Conservation (phyloP, 1,284 basidiomycete genomes). For the Trichosporon sp. region DNA sequence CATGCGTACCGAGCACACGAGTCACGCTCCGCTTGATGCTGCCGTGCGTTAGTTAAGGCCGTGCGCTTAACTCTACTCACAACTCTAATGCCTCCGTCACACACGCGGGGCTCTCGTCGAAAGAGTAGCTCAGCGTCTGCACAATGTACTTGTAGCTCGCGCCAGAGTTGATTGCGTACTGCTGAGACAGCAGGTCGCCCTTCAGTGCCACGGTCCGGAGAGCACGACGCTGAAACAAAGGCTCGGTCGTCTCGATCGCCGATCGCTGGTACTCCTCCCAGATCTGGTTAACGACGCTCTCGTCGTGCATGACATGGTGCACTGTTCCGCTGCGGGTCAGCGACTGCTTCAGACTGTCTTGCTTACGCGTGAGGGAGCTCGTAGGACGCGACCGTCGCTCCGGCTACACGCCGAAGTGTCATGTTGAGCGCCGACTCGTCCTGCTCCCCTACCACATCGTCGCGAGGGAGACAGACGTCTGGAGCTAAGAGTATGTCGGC, state of each 20-base stretch:
- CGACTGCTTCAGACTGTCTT: neutral
- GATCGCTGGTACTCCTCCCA: slow-evolving; percentile 33
- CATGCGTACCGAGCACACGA: slow-evolving; percentile 16
- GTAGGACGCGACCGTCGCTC: slow-evolving; percentile 13
- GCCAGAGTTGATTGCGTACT: slow-evolving; percentile 43
- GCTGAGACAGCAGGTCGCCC: slow-evolving; percentile 34
- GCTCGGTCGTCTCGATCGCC: slow-evolving; percentile 20
- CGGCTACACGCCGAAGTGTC: neutral
- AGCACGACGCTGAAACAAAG: slow-evolving; percentile 35
- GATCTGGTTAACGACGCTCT: slow-evolving; percentile 19
- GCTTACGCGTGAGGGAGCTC: slow-evolving; percentile 13
- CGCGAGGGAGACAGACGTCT: neutral
- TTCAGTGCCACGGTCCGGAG: slow-evolving; percentile 20
- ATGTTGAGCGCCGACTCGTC: neutral
- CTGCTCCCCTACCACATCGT: slow-evolving; percentile 11
- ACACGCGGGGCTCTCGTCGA: slow-evolving; percentile 33
- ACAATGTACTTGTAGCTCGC: slow-evolving; percentile 43
- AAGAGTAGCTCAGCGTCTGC: slow-evolving; percentile 32
- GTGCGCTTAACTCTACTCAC: slow-evolving; percentile 22
- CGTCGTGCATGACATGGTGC: slow-evolving; percentile 28
- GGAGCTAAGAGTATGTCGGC: slow-evolving; percentile 8
- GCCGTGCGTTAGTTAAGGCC: slow-evolving; percentile 7
- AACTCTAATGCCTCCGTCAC: slow-evolving; percentile 27
- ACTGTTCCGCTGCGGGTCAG: slow-evolving; percentile 23
- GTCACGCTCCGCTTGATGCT: slow-evolving; percentile 23